Conservation (phyloP, 2,329 filamentous ascomycete species). For the Trichoderma hamatum region DNA sequence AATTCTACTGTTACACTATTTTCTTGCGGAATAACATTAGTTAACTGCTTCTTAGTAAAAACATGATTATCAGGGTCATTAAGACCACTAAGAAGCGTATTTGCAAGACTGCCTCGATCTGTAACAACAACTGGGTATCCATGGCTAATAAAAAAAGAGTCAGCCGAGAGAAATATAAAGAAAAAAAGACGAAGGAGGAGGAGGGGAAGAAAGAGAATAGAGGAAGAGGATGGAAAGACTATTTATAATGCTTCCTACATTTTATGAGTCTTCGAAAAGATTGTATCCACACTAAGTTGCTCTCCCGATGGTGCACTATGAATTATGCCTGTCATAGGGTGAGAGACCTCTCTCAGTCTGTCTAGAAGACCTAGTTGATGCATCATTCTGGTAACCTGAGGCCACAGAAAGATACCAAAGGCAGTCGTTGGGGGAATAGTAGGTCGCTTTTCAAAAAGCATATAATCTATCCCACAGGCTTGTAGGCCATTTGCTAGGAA, state of each 20-base stretch:
- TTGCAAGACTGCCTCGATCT: conserved; percentile 42
- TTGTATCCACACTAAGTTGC: background rate
- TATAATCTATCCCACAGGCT: conserved; percentile 41
- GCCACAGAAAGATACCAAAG: conserved; percentile 39
- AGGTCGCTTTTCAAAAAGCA: conserved; percentile 42
- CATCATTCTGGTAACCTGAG: conserved; percentile 36
- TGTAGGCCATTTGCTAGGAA: conserved; percentile 34
- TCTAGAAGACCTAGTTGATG: conserved; percentile 38
- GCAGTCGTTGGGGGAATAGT: conserved; percentile 36
- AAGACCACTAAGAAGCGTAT: conserved; percentile 38
- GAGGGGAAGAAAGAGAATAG: too few relatives aligned
- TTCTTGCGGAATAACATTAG: conserved; percentile 30
- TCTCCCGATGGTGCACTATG: background rate
- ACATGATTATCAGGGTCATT: conserved; percentile 34
- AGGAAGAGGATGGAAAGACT: background rate
- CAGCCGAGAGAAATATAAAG: background rate
- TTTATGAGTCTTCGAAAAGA: background rate
- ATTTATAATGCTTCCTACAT: background rate
- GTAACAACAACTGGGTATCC: conserved; percentile 37
- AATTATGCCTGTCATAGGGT: background rate
- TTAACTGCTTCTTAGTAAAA: conserved; percentile 34
- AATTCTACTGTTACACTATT: conserved; percentile 38
- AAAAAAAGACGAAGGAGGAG: background rate
- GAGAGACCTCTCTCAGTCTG: background rate
- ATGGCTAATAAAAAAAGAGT: conserved; percentile 27